Evolutionary conservation across 352 stramenopile species (phyloP), one percentile per base, ranked within the genome.

Genomic region (Pythium aphanidermatum): DNA sequence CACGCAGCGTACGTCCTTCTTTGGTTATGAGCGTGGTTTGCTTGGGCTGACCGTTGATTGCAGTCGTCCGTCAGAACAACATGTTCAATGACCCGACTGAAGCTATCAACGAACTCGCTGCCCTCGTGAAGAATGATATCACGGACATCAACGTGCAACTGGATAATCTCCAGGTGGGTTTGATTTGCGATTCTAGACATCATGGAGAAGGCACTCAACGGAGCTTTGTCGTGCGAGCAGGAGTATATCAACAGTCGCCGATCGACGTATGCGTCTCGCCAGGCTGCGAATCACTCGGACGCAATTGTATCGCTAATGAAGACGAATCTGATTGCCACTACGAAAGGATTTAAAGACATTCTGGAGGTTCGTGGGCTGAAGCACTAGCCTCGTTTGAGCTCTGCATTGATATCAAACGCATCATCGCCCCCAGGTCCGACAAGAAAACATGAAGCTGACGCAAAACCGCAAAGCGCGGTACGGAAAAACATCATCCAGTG

Each of bases 11-110:
- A 63, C 45, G 75, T 75, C 46, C 4, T 27, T 37, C 17, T 37
- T 24, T 3, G 7, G 3, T 26, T 13, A 11, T 26, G 9, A 21
- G 26, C 46, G 32, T 46, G 16, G 7, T 46, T 7, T 12, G 14
- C 16, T 28, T n/a, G 19, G 42, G 26, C 11, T 28, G 4, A 23
- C 13, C 13, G 20, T 30, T 16, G 33, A 14, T 17, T 36, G 37
- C 36, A 93, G 81, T 93, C 42, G 78, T 93, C 26, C 72, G 79
- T 27, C 76, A 93, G 60, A 90, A 88, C 51, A 93, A 88, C 65
- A 91, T 93, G 76, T 93, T 93, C 46, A 91, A 93, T 44, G 81
- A 93, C 51, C 81, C 81, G 19, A 88, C 75, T 0, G 74, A 83
- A 48, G 63, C 77, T 29, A 93, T 93, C 46, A 93, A 93, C 39